These are phyloP conservation scores for Fusarium armeniacum DNA, from an alignment of 2,329 filamentous ascomycete species.

Conservation along the genomic window DNA sequence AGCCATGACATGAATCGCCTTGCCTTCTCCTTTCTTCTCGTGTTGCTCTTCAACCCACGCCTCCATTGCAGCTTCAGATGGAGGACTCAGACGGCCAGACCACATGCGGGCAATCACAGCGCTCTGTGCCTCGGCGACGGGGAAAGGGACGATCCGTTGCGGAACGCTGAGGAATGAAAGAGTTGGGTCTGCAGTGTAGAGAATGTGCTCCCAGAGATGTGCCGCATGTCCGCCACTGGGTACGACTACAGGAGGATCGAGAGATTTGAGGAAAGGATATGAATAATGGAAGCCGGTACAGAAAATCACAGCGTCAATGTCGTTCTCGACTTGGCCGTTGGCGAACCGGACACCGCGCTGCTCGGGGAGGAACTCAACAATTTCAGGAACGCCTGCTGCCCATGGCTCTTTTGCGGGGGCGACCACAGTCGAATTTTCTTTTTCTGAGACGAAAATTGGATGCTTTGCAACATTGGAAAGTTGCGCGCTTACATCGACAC, in stretches of 20 bases:
- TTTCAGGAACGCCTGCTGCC: constrained; percentile 59
- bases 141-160: constrained; percentile 80
- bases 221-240: constrained; percentile 73
- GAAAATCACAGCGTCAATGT: constrained; percentile 82
- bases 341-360: constrained; percentile 71
- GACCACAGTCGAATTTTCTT: constrained; percentile 50
- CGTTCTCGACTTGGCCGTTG: constrained; percentile 71
- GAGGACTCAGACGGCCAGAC: constrained; percentile 71
- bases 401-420: constrained; percentile 49
- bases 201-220: constrained; percentile 78
- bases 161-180: constrained; percentile 75
- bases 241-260: constrained; percentile 66
- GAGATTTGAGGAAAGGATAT: constrained; percentile 74
- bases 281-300: constrained; percentile 90
- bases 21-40: constrained; percentile 60
- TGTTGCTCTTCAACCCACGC: constrained; percentile 71
- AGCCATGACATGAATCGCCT: constrained; percentile 58
- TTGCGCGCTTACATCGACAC: constrained; percentile 77
- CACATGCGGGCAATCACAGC: constrained; percentile 77
- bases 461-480: constrained; percentile 67
- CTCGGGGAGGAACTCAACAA: constrained; percentile 61
- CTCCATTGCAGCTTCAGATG: constrained; percentile 68
- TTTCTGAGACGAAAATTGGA: constrained; percentile 70
- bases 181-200: constrained; percentile 74
- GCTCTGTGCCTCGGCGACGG: constrained; percentile 76